Base-by-base conservation (phyloP, 441 rosid species). In the Viola pubescens region DNA sequence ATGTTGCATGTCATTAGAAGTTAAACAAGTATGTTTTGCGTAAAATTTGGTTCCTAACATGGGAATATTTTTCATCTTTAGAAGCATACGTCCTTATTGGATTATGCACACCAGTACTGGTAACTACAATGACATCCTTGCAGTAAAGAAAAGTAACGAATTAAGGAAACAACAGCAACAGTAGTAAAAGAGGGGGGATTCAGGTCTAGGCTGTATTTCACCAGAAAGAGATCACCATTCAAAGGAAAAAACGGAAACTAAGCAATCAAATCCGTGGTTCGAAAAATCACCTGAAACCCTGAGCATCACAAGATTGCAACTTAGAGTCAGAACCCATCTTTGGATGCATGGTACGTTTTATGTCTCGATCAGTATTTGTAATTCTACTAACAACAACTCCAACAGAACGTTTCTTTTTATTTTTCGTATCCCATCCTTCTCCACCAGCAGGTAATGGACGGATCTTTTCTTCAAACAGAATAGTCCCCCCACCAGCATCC, bases 341-440 rank as follows among this genome's bases (percentile, higher is more conserved):
- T 0, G 75, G 77, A 64, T 64, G 89, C 76, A 81, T 71, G 52
- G 77, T 48, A 55, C 84, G 84, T 69, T 86, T 84, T 57, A 73
- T 10, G 37, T 80, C 86, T 60, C 76, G 87, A 58, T 88, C 94
- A 82, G 76, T 65, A 65, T 72, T 77, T 54, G 79, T 43, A 69
- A 77, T 71, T 81, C 96, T 81, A 66, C 68, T 76, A 54, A 85
- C 82, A 58, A 86, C 81, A 66, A 87, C 70, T 54, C 88, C 89
- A 77, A 86, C 89, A 75, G 98, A 92, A 54, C 95, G 88, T 73
- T 84, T 92, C 75, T 87, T 83, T 77, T 88, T 92, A 81, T 81
- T 85, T 79, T 82, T 92, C 63, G 79, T 84, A 55, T 89, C 98
- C 97, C 98, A 89, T 70, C 84, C 91, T 69, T 92, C 98, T 63